Evolutionary conservation across 73 alveolate species (phyloP).

Genomic region (Tetrahymena thermophila): DNA sequence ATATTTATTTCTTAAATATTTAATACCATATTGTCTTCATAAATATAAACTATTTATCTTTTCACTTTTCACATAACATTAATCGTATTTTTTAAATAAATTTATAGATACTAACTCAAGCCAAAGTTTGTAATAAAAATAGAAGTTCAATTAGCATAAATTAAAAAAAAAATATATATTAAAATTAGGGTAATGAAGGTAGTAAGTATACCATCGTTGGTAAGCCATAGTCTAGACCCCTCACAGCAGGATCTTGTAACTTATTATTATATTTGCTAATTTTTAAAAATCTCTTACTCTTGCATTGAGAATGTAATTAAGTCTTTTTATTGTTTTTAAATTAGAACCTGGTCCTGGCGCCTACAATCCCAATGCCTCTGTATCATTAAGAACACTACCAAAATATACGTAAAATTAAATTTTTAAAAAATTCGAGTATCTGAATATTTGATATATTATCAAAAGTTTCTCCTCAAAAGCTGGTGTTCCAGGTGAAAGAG

Average conservation of each 20-base stretch:
- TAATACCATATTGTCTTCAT: too few relatives aligned
- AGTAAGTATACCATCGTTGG: neutral
- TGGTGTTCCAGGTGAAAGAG: neutral
- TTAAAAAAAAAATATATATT: neutral
- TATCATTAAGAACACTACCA: neutral
- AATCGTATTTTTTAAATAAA: neutral
- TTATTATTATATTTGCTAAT: neutral
- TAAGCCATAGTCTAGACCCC: neutral
- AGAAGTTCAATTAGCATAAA: neutral
- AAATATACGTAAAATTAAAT: neutral
- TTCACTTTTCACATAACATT: too few relatives aligned
- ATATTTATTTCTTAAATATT: too few relatives aligned
- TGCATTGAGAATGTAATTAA: neutral
- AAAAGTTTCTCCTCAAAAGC: neutral
- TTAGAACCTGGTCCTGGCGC: neutral
- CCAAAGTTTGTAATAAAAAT: neutral
- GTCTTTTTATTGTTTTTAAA: neutral
- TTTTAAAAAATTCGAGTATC: neutral
- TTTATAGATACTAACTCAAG: neutral
- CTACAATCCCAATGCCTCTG: neutral
- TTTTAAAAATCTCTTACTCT: neutral
- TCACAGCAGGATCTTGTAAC: neutral
- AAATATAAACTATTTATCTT: too few relatives aligned
- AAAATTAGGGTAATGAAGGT: neutral
- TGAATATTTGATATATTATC: neutral